A percentile compares a stretch with the other conserved stretches of the same genome.
Evolutionary conservation across 305 asterid genomes (phyloP).

Genomic region (Fraxinus sp.): DNA sequence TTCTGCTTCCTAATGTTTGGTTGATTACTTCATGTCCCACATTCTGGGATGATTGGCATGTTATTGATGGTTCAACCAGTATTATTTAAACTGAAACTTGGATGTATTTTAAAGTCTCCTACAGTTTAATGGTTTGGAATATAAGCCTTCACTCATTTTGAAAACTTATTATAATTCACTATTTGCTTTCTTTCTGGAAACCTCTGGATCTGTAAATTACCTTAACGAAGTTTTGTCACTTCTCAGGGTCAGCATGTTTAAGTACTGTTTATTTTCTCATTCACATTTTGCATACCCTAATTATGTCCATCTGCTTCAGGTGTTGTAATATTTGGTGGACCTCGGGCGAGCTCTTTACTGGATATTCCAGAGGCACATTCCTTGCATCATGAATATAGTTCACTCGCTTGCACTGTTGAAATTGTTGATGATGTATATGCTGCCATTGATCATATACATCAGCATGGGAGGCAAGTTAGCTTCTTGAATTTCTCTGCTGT

Average conservation of each 20-base stretch:
- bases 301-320: constrained; percentile 45
- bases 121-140: neutral
- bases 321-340: constrained; percentile 75
- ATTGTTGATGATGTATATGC: constrained; percentile 89
- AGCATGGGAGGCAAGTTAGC: constrained; percentile 75
- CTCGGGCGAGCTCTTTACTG: constrained; percentile 67
- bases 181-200: neutral
- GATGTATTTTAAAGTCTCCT: neutral
- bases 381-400: constrained; percentile 92
- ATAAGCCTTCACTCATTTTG: neutral
- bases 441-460: constrained; percentile 91
- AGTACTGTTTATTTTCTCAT: neutral
- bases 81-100: neutral
- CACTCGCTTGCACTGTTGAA: constrained; percentile 94
- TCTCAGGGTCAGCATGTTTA: neutral
- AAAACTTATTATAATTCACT: neutral
- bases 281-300: neutral
- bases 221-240: neutral
- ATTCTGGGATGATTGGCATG: constrained; percentile 3
- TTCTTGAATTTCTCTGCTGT: constrained; percentile 11
- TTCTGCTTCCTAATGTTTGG: constrained; percentile 9
- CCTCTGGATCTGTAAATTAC: neutral
- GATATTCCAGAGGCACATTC: constrained; percentile 74
- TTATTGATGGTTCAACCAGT: neutral
- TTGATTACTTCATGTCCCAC: neutral